Evolutionary conservation across 208 protist species (phyloP).

Genomic region (Trypanosoma congolense): DNA sequence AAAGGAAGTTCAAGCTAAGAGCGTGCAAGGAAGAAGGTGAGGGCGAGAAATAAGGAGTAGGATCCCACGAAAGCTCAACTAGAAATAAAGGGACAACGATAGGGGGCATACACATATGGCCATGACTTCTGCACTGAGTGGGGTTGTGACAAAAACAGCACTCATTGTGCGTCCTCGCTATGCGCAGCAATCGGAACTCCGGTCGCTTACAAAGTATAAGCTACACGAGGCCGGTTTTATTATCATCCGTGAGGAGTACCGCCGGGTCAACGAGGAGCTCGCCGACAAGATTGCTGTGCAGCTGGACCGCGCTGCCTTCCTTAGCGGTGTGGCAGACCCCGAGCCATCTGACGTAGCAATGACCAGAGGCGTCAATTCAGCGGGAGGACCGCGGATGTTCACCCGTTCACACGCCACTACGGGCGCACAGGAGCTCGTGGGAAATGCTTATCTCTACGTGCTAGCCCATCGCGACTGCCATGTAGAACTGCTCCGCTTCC

Average conservation of each 20-base stretch:
- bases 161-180: conserved; percentile 61
- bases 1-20: conserved; percentile 5
- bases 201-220: conserved; percentile 73
- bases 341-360: background rate
- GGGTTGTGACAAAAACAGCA: conserved; percentile 56
- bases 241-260: conserved; percentile 71
- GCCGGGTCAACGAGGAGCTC: conserved; percentile 72
- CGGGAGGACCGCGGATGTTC: conserved; percentile 5
- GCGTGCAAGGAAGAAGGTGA: conserved; percentile 4
- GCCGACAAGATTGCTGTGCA: conserved; percentile 50
- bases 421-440: conserved; percentile 39
- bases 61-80: no score
- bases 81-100: conserved; percentile 4
- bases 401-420: conserved; percentile 17
- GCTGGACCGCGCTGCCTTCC: conserved; percentile 38
- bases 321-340: conserved; percentile 15
- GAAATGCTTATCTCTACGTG: conserved; percentile 66
- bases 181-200: conserved; percentile 47
- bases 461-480: conserved; percentile 75
- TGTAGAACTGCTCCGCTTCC: conserved; percentile 33
- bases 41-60: conserved; percentile 5
- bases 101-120: background rate
- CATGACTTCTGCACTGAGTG: conserved; percentile 39
- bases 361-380: background rate
- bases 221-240: conserved; percentile 84